Evolutionary conservation across 148 eudicot species (phyloP).

Genomic region (Pouteria glomerata): DNA sequence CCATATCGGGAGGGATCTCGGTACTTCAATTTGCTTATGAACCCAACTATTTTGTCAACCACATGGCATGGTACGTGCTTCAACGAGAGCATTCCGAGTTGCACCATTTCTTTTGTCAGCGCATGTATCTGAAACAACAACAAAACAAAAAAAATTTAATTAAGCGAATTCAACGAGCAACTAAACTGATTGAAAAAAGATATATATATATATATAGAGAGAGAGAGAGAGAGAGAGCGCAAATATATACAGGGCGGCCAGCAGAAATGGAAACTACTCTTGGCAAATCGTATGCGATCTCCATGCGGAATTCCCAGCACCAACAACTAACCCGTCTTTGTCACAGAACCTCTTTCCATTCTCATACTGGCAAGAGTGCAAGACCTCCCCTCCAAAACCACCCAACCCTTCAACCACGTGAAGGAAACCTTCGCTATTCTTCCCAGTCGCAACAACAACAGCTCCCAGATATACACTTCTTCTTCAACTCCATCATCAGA

Average conservation of each 20-base stretch:
- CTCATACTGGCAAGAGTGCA: conserved; percentile 20
- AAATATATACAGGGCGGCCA: conserved; percentile 14
- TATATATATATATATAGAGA: no score
- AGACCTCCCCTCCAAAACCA: conserved; percentile 12
- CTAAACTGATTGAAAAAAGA: background rate
- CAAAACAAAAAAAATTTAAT: background rate
- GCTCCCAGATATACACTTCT: conserved; percentile 8
- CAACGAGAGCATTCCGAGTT: conserved; percentile 22
- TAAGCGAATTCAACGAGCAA: background rate
- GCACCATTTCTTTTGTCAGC: conserved; percentile 21
- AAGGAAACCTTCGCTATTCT: conserved; percentile 20
- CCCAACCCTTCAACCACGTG: conserved; percentile 15
- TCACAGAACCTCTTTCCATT: conserved; percentile 5
- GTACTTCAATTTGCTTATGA: conserved; percentile 6
- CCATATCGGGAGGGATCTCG: conserved; percentile 25
- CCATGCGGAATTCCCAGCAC: conserved; percentile 18
- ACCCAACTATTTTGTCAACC: conserved; percentile 23
- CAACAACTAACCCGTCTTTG: conserved; percentile 22
- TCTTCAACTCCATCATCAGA: background rate
- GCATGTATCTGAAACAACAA: conserved; percentile 24
- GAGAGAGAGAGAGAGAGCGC: background rate
- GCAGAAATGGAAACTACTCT: conserved; percentile 4
- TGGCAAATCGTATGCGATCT: conserved; percentile 17
- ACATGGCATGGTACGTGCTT: conserved; percentile 10
- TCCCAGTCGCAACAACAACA: conserved; percentile 31